Evolutionary conservation across 257 asterid species (phyloP).

Genomic region (Solanum chiquidenum): DNA sequence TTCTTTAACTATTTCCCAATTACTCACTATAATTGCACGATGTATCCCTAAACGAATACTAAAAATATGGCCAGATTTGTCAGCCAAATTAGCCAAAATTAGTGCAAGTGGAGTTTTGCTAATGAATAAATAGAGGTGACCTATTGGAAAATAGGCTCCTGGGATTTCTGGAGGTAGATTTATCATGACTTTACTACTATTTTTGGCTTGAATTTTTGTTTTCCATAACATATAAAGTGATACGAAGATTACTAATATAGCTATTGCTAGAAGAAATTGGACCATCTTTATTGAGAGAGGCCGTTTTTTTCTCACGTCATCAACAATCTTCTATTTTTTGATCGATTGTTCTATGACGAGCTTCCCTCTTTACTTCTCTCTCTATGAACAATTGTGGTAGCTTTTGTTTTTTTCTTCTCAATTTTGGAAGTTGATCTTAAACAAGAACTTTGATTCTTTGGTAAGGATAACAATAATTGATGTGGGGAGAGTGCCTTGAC

Average conservation of each 20-base stretch:
- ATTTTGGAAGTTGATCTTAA: background rate
- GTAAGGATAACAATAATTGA: background rate
- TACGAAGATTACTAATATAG: background rate
- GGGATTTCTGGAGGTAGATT: background rate
- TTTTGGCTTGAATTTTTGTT: background rate
- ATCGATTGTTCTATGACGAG: background rate
- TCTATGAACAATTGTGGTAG: background rate
- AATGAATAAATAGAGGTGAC: constrained; percentile 21
- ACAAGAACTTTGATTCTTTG: background rate
- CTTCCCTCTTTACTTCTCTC: background rate
- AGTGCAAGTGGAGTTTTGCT: constrained; percentile 2
- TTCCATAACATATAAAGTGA: background rate
- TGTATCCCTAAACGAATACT: constrained; percentile 19
- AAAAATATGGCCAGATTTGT: constrained; percentile 32
- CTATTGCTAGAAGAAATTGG: background rate
- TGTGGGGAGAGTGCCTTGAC: background rate
- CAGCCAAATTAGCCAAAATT: constrained; percentile 16
- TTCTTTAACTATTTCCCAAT: constrained; percentile 37
- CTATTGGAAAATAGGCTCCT: background rate
- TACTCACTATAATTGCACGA: constrained; percentile 25
- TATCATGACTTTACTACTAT: background rate
- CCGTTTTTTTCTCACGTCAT: background rate
- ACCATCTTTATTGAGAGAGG: background rate
- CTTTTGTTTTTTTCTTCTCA: background rate
- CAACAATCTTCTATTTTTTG: background rate